phyloP scores from a whole-genome alignment of 225 moss, liverwort and hornwort genomes.

The Pseudoscleropodium purum region DNA sequence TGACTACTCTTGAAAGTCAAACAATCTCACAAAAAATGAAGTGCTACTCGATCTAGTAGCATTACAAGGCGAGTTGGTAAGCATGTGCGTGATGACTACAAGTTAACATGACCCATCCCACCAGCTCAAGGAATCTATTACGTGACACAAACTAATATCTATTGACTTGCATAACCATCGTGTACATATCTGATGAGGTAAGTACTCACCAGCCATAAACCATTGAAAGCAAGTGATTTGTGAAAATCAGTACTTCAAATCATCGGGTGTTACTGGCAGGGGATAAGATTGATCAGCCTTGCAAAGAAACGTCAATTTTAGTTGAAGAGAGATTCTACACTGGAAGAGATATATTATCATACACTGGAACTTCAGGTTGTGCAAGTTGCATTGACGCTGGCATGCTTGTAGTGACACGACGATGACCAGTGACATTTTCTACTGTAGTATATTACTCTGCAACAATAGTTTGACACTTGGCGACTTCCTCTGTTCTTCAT shows the following conservation, averaged over 20 bases:
- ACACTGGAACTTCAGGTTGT: background rate
- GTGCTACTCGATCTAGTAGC: too few species aligned
- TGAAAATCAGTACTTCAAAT: background rate
- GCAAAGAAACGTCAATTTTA: background rate
- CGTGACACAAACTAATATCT: background rate
- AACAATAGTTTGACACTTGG: background rate
- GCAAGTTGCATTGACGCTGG: background rate
- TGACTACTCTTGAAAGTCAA: background rate
- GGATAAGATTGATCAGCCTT: background rate
- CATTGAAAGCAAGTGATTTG: too few species aligned
- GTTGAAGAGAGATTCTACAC: background rate
- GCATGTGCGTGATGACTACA: background rate
- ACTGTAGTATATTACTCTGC: background rate
- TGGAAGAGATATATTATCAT: background rate
- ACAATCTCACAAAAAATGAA: too few species aligned
- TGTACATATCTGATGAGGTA: background rate
- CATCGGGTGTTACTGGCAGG: background rate
- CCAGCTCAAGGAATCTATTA: background rate
- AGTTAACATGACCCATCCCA: background rate
- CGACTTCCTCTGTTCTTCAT: background rate
- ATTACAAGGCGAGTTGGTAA: background rate
- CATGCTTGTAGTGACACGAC: background rate
- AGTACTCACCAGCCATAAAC: too few species aligned
- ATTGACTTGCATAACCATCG: background rate
- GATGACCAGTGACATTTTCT: too few species aligned